phyloP scores from a whole-genome alignment of 164 flowering plant species.

The Sextonia rubra region DNA sequence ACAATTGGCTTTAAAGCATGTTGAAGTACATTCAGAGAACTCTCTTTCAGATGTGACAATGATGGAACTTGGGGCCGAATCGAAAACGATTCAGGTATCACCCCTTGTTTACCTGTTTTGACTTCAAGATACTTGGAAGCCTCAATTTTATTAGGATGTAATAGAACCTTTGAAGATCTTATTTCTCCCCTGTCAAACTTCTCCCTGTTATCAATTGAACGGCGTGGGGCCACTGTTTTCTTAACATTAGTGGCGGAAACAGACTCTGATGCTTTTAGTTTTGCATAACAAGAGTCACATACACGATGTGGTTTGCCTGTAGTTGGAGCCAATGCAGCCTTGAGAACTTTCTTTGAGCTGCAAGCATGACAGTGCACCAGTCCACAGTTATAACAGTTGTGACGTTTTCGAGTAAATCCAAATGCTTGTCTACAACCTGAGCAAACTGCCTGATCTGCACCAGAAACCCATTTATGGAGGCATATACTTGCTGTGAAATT shows the following conservation, averaged over 20 bases:
- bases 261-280: constrained; percentile 46
- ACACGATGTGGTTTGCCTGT: constrained; percentile 65
- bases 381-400: constrained; percentile 56
- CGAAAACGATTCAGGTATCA: constrained; percentile 33
- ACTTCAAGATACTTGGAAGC: constrained; percentile 48
- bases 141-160: constrained; percentile 40
- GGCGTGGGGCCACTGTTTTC: constrained; percentile 28
- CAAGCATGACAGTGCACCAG: constrained; percentile 50
- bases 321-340: constrained; percentile 49
- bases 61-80: constrained; percentile 56
- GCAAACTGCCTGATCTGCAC: constrained; percentile 54
- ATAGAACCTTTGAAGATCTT: constrained; percentile 41
- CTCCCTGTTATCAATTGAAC: constrained; percentile 38
- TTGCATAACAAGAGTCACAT: constrained; percentile 51
- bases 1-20: constrained; percentile 40
- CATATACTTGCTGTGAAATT: constrained; percentile 52
- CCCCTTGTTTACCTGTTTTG: constrained; percentile 31
- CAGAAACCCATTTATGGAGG: constrained; percentile 52
- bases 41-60: constrained; percentile 50
- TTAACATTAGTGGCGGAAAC: constrained; percentile 27
- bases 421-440: constrained; percentile 52
- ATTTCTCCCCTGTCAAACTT: constrained; percentile 39
- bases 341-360: constrained; percentile 44
- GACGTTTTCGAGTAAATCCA: constrained; percentile 53
- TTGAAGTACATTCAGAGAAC: constrained; percentile 51